Evolutionary conservation across 2,329 filamentous ascomycete species (phyloP).

Genomic region (Penicillium sp.): DNA sequence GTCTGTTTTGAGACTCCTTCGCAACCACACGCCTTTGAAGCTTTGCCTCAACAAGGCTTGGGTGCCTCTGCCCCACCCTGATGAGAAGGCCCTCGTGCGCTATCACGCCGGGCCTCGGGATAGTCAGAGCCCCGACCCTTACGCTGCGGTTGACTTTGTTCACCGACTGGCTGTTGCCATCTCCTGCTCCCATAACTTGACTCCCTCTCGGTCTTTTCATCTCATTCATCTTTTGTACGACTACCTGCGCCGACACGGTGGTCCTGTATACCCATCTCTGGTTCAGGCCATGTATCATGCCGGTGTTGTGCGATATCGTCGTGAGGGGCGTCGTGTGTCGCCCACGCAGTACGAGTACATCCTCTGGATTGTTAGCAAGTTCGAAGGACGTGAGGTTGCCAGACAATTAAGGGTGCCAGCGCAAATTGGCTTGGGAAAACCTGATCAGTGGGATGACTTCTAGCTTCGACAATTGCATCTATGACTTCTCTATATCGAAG

Average conservation of each 20-base stretch:
- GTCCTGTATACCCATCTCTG: slow-evolving; percentile 51
- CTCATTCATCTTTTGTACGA: slow-evolving; percentile 56
- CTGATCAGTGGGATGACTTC: neutral
- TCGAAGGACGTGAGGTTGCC: slow-evolving; percentile 53
- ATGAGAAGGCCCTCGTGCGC: slow-evolving; percentile 35
- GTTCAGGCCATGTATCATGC: slow-evolving; percentile 58
- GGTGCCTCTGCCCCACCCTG: slow-evolving; percentile 30
- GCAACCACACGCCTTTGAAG: slow-evolving; percentile 47
- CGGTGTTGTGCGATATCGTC: slow-evolving; percentile 53
- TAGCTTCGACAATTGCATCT: neutral
- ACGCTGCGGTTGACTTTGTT: slow-evolving; percentile 50
- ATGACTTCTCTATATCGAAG: neutral
- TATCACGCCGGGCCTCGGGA: slow-evolving; percentile 33
- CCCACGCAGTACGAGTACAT: slow-evolving; percentile 51
- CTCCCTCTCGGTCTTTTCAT: slow-evolving; percentile 51
- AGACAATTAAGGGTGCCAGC: slow-evolving; percentile 32
- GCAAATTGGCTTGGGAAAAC: slow-evolving; percentile 23
- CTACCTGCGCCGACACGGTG: slow-evolving; percentile 51
- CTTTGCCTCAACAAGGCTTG: slow-evolving; percentile 45
- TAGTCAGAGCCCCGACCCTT: slow-evolving; percentile 38
- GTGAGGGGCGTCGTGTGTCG: slow-evolving; percentile 44
- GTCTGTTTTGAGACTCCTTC: slow-evolving; percentile 43
- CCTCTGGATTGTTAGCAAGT: slow-evolving; percentile 47
- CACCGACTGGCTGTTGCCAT: slow-evolving; percentile 54
- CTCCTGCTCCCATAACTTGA: slow-evolving; percentile 45